Evolutionary conservation across 2,329 filamentous ascomycete species (phyloP).

Genomic region (Colletotrichum limetticola): DNA sequence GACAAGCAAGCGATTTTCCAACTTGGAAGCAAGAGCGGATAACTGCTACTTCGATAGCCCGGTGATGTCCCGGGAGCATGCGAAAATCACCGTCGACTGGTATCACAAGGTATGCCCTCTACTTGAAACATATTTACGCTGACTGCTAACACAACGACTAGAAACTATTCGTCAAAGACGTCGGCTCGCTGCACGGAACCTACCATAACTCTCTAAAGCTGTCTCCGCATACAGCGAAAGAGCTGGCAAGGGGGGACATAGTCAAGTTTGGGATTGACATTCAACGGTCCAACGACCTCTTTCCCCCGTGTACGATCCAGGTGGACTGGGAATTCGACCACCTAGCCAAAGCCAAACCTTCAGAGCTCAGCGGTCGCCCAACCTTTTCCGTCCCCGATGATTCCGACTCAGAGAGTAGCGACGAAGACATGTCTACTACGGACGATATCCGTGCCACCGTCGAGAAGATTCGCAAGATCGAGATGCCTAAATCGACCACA

Average conservation of each 20-base stretch:
- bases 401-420: constrained; percentile 48
- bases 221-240: constrained; percentile 25
- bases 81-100: constrained; percentile 59
- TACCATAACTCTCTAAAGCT: constrained; percentile 51
- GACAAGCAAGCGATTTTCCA: constrained; percentile 52
- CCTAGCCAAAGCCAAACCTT: background rate
- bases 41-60: constrained; percentile 78
- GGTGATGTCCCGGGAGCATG: constrained; percentile 78
- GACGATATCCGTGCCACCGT: constrained; percentile 27
- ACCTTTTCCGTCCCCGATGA: constrained; percentile 56
- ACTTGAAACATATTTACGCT: too few relatives aligned
- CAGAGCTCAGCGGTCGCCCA: background rate
- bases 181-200: constrained; percentile 64
- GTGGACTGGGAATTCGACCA: constrained; percentile 44
- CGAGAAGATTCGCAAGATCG: constrained; percentile 10
- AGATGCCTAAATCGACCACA: background rate
- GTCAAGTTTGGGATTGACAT: constrained; percentile 50
- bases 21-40: constrained; percentile 48
- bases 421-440: constrained; percentile 42
- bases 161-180: constrained; percentile 58
- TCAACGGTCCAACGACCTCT: constrained; percentile 46
- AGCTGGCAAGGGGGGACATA: constrained; percentile 43
- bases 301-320: constrained; percentile 51
- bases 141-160: constrained; percentile 39
- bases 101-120: constrained; percentile 54